These are phyloP conservation scores for Singerocomus inundabilis DNA, from an alignment of 1,284 basidiomycete genomes.

Conservation along the genomic window DNA sequence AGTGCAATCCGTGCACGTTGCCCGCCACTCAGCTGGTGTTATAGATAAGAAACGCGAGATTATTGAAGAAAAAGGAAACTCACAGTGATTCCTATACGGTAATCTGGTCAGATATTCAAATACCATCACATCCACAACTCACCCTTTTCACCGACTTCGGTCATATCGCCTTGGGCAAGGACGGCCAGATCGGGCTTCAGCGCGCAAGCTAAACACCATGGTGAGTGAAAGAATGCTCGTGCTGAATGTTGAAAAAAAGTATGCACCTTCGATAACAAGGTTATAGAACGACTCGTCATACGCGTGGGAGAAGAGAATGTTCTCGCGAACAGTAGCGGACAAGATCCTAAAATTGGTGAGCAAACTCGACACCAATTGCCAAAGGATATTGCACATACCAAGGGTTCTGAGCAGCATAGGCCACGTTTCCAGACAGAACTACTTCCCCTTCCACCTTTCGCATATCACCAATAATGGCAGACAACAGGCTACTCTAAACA, in stretches of 20 bases:
- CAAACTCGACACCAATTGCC: neutral
- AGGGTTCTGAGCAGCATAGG: slow-evolving; percentile 88
- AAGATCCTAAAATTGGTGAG: slow-evolving; percentile 57
- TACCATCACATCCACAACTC: no score
- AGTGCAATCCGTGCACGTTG: slow-evolving; percentile 62
- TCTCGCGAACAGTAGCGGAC: slow-evolving; percentile 81
- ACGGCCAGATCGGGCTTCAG: slow-evolving; percentile 78
- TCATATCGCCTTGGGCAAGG: slow-evolving; percentile 69
- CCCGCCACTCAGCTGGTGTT: slow-evolving; percentile 47
- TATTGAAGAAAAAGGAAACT: neutral
- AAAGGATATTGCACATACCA: slow-evolving; percentile 50
- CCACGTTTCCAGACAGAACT: slow-evolving; percentile 69
- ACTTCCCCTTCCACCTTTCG: slow-evolving; percentile 72
- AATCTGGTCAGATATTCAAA: slow-evolving; percentile 38
- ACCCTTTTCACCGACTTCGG: slow-evolving; percentile 68
- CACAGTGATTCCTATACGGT: slow-evolving; percentile 30
- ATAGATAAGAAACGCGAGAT: neutral
- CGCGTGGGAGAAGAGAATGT: slow-evolving; percentile 88
- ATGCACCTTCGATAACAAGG: slow-evolving; percentile 69
- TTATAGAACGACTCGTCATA: slow-evolving; percentile 81
- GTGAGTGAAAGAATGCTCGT: neutral
- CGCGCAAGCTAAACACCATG: slow-evolving; percentile 69
- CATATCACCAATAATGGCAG: slow-evolving; percentile 90
- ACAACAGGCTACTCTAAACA: slow-evolving; percentile 63
- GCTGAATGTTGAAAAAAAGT: neutral